Evolutionary conservation across 1,284 basidiomycete species (phyloP), one percentile per base, ranked within the genome.

Genomic region (Porodaedalea pini): DNA sequence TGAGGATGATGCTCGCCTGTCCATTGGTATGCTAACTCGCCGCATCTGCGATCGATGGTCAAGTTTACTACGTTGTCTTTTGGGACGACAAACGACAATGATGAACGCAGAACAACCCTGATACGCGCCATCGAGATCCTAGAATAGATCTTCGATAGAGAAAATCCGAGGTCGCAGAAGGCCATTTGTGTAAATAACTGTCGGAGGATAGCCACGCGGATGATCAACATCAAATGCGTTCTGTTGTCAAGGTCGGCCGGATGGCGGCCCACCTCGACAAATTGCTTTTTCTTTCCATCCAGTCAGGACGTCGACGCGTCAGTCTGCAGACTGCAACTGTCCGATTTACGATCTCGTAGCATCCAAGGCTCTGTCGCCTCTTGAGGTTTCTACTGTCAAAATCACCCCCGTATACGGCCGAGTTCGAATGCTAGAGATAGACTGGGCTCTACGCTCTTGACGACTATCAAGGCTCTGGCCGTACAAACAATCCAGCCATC

Each of bases 171-270:
- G 32, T 13, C 32, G 3, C n/a, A n/a, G 19, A 17, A 8, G 15
- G n/a, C 31, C 45, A 47, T 27, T 11, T 47, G 3, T 47, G 23
- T 1, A 47, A 31, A 47, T 47, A 29, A 31, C 25, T 27, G 5
- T 47, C 25, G 45, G 23, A 25, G 15, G 23, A 47, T 31, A 47
- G 25, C 25, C 45, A 47, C 45, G 45, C 45, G 45, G 11, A 47
- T 4, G 45, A 47, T 47, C 45, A 31, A 27, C 21, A 15, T 29
- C 8, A 47, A 29, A 25, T 25, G 27, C 15, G 15, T 15, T 31
- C 17, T 27, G 45, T 47, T 31, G 45, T 29, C 45, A 47, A 47
- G 45, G 45, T 19, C 44, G n/a, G n/a, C n/a, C 21, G n/a, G 44
- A 15, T 11, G 23, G 4, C 19, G 41, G 19, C 7, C 41, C n/a